phyloP scores from a whole-genome alignment of 2,329 filamentous ascomycete species.

The Colletotrichum lentis region DNA sequence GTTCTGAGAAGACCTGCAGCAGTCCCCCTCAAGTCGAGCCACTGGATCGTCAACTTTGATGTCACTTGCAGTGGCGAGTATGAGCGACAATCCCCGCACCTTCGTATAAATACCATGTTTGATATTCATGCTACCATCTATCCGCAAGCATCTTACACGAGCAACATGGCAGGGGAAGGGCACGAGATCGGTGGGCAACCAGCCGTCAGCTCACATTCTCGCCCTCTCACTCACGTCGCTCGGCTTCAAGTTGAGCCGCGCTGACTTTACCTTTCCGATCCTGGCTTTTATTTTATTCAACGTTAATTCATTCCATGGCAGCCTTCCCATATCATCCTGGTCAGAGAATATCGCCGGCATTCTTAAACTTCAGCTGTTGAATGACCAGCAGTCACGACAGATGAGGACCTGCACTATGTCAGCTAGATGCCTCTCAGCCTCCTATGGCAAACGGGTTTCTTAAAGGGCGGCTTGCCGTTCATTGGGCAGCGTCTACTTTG shows the following conservation, averaged over 20 bases:
- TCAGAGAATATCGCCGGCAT: neutral
- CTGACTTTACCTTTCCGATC: conserved; percentile 7
- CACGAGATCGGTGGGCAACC: neutral
- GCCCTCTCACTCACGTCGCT: neutral
- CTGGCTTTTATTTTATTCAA: neutral
- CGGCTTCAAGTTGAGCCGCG: conserved; percentile 20
- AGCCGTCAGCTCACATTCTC: neutral
- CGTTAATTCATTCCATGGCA: neutral
- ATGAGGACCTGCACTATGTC: neutral
- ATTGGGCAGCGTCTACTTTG: too few species aligned
- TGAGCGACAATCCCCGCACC: neutral
- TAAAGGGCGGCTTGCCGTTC: too few species aligned
- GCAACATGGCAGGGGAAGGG: neutral
- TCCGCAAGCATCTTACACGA: neutral
- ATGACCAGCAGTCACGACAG: neutral
- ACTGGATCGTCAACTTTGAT: neutral
- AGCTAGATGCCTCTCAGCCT: neutral
- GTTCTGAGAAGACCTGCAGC: neutral
- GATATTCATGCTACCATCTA: neutral
- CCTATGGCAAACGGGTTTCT: neutral
- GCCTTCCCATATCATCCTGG: neutral
- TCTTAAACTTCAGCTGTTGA: neutral
- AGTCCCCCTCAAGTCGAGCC: neutral
- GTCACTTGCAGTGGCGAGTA: neutral
- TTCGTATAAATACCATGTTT: neutral